Conservation (phyloP, 1,139 yeast genomes). For the Nakaseomyces glabratus region DNA sequence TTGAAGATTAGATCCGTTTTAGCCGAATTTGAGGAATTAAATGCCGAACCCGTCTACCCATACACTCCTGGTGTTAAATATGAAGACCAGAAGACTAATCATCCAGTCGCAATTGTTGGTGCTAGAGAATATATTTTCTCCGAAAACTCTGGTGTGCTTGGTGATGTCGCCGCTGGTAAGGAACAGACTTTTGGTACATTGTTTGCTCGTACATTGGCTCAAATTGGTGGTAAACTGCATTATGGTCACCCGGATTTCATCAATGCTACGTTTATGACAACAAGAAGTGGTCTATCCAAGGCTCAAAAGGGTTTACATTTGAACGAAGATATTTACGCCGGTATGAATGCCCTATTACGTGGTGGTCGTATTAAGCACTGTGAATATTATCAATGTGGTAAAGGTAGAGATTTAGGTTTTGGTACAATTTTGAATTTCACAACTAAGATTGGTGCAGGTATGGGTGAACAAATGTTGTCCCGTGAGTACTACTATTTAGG, state of each 20-base stretch:
- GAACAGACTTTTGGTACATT: conserved; percentile 99
- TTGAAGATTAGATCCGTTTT: conserved; percentile 92
- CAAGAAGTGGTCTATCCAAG: conserved; percentile 99
- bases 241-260: conserved; percentile 99
- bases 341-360: conserved; percentile 95
- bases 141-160: conserved; percentile 95
- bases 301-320: conserved; percentile 97
- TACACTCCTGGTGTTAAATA: conserved; percentile 50
- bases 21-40: conserved; percentile 96
- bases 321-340: conserved; percentile 99
- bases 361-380: conserved; percentile 99
- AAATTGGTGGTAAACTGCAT: conserved; percentile 97
- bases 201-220: conserved; percentile 95
- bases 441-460: conserved; percentile 99
- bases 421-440: conserved; percentile 98
- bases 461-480: conserved; percentile 99
- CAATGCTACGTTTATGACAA: conserved; percentile 87
- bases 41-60: conserved; percentile 75
- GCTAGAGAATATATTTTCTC: conserved; percentile 99
- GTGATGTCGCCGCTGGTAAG: conserved; percentile 99
- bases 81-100: conserved; percentile 39
- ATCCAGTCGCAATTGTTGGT: conserved; percentile 97
- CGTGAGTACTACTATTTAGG: conserved; percentile 97
- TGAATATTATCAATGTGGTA: conserved; percentile 99
- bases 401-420: conserved; percentile 99